These are phyloP conservation scores for Rhododendron ovatum DNA, from an alignment of 148 eudicot genomes.

Conservation along the genomic window DNA sequence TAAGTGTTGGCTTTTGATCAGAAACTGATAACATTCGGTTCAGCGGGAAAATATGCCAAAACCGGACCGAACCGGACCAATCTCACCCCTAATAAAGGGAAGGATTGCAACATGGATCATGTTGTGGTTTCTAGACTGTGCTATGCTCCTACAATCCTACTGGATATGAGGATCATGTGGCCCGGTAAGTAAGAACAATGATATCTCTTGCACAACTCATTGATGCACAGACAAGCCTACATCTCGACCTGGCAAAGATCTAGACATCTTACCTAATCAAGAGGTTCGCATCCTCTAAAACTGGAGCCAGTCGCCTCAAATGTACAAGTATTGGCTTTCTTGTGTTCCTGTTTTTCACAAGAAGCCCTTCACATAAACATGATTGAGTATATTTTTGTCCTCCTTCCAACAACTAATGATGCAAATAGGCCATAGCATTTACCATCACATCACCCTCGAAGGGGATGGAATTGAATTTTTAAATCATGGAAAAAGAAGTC, in stretches of 20 bases:
- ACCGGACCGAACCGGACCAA: background rate
- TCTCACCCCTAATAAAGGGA: background rate
- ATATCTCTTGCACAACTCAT: background rate
- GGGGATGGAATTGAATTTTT: background rate
- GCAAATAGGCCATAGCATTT: background rate
- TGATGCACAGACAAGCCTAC: background rate
- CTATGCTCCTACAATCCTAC: background rate
- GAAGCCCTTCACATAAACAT: background rate
- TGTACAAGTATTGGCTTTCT: background rate
- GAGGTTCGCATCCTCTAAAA: background rate
- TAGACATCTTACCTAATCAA: background rate
- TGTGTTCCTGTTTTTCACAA: background rate
- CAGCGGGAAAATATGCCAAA: background rate
- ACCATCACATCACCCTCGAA: background rate
- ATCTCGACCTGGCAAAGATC: background rate
- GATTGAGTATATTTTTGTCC: background rate
- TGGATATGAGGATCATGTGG: background rate
- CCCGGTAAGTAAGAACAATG: background rate
- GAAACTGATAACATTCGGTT: background rate
- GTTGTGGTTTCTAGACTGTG: background rate
- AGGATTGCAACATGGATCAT: background rate
- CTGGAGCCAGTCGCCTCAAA: background rate
- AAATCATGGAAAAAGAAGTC: background rate
- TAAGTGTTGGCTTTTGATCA: background rate
- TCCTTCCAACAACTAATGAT: background rate